Base-by-base conservation (phyloP, 1,284 basidiomycete species). In the Ustilago shanxiensis region DNA sequence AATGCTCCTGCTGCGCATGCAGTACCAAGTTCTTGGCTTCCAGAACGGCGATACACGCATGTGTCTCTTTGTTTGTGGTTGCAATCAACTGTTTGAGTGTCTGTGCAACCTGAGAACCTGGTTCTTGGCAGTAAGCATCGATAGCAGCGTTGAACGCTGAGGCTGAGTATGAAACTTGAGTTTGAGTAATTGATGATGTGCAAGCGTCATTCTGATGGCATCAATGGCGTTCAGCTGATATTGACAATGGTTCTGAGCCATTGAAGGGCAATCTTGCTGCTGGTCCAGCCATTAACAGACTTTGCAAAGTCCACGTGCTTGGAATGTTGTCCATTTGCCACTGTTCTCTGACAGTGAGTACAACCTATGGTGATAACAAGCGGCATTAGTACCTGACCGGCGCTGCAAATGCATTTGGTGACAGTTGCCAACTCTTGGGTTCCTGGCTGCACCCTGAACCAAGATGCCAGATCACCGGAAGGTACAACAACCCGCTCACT, bases 401-500 rank as follows among this genome's bases (percentile, higher is more conserved):
- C 31, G 11, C 31, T 33, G 5, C 31, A 5, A 37, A 65, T 65
- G 31, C 63, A 65, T 22, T 59, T 51, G 18, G 59, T 54, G 24
- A 58, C 63, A 9, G 50, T 65, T 24, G 56, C 56, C 20, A 9
- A 58, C 41, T 59, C 63, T 29, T 51, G 16, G 29, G 9, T 53
- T 1, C 55, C 55, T 29, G 56, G 55, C 44, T 59, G 55, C 1
- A 47, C 44, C 26, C 24, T 57, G 54, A 64, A 64, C 37, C 61
- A 31, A 31, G 35, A 11, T 18, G 54, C 54, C 26, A 14, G 54
- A 14, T 57, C 26, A n/a, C 41, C 41, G 2, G 28, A 10, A 29
- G 63, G 57, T 18, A 66, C 63, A 47, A 66, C 13, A 3, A 66
- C 35, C 0, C 20, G 51, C 63, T 66, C 44, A 16, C 41, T 54